Conservation (phyloP, 352 stramenopile genomes). For the Globisporangium uncinulatum region DNA sequence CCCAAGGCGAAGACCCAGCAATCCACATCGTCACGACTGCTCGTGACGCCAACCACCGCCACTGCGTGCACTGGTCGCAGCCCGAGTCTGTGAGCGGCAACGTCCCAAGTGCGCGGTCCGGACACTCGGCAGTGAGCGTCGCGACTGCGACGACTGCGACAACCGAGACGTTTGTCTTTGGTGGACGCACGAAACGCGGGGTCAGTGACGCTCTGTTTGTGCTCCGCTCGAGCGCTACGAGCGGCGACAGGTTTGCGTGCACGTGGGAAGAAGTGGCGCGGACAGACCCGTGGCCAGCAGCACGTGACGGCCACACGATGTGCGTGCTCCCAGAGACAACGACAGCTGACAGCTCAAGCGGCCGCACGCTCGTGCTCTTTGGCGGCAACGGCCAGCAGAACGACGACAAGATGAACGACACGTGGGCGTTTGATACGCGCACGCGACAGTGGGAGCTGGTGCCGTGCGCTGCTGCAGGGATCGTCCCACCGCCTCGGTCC, state of each 20-base stretch:
- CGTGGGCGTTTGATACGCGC: slow-evolving; percentile 51
- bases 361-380: slow-evolving; percentile 33
- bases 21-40: slow-evolving; percentile 29
- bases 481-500: slow-evolving; percentile 36
- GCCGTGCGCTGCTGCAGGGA: slow-evolving; percentile 25
- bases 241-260: slow-evolving; percentile 5
- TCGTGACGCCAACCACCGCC: not conserved
- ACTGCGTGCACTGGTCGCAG: slow-evolving; percentile 22
- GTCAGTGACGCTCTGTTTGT: slow-evolving; percentile 47
- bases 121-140: slow-evolving; percentile 40
- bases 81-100: slow-evolving; percentile 10
- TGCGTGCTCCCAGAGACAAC: slow-evolving; percentile 15
- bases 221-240: slow-evolving; percentile 5
- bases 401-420: slow-evolving; percentile 62
- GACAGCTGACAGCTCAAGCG: not conserved
- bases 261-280: slow-evolving; percentile 22
- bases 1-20: slow-evolving; percentile 38
- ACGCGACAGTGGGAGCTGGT: slow-evolving; percentile 31
- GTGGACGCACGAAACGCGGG: slow-evolving; percentile 52
- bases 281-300: slow-evolving; percentile 20
- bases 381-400: slow-evolving; percentile 69
- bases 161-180: slow-evolving; percentile 39
- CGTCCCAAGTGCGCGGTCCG: slow-evolving; percentile 34
- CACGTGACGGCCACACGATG: slow-evolving; percentile 65
- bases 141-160: slow-evolving; percentile 1